Conservation (phyloP, 78 protist genomes). For the Trichosphaerium sp. region DNA sequence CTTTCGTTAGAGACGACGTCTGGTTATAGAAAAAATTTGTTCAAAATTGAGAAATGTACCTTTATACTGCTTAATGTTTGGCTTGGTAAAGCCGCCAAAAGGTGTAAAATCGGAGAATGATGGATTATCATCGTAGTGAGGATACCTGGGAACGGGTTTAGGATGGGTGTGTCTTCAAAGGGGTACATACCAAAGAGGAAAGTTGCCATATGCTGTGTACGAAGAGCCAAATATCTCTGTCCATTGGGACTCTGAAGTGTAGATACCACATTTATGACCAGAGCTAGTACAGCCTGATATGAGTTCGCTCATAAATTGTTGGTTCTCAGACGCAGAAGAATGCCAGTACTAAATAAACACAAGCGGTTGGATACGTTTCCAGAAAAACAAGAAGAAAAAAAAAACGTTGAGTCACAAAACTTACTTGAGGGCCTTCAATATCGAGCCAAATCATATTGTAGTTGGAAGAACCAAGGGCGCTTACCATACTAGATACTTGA, state of each 20-base stretch:
- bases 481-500: background rate
- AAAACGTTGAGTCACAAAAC: too few species aligned
- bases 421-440: constrained; percentile 35
- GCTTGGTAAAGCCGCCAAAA: constrained; percentile 37
- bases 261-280: constrained; percentile 19
- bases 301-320: constrained; percentile 5
- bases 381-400: too few species aligned
- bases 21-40: too few species aligned
- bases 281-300: background rate
- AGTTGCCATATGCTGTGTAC: too few species aligned
- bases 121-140: constrained; percentile 10
- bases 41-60: too few species aligned
- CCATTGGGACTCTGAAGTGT: constrained; percentile 22
- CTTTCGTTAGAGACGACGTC: too few species aligned
- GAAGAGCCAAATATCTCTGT: too few species aligned
- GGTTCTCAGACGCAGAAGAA: background rate
- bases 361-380: too few species aligned
- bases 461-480: background rate
- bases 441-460: constrained; percentile 34
- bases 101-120: constrained; percentile 36
- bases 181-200: constrained; percentile 15
- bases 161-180: constrained; percentile 1
- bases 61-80: constrained; percentile 45
- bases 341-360: constrained; percentile 8
- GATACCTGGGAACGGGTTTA: constrained; percentile 18